A percentile compares a stretch with the other conserved stretches of the same genome.
Conservation (phyloP, 371 early-diverging fungal genomes). For the Rhizopus sp. region DNA sequence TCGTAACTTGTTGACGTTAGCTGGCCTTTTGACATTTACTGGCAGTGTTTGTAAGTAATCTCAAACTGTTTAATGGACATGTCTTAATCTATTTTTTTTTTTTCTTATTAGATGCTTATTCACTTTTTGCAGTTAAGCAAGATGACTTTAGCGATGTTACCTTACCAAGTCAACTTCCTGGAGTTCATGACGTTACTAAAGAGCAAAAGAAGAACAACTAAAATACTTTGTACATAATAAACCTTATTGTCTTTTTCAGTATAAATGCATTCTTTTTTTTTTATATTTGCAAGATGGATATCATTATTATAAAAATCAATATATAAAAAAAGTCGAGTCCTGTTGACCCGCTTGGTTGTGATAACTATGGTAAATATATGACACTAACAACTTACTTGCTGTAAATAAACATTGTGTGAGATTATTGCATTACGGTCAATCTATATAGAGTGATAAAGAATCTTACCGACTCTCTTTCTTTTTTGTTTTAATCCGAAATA, state of each 20-base stretch:
- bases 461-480: too few species aligned
- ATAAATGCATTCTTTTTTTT: too few species aligned
- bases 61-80: not conserved
- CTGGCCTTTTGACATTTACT: slow-evolving; percentile 49
- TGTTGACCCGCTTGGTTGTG: too few species aligned
- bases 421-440: too few species aligned
- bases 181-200: slow-evolving; percentile 37
- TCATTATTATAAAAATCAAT: too few species aligned
- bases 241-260: not conserved
- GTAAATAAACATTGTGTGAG: too few species aligned
- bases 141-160: slow-evolving; percentile 65
- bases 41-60: slow-evolving; percentile 56
- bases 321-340: too few species aligned
- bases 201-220: slow-evolving; percentile 19
- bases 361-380: too few species aligned
- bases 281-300: too few species aligned
- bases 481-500: too few species aligned
- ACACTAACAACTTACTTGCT: too few species aligned
- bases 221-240: not conserved
- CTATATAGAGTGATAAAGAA: too few species aligned
- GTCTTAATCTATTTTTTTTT: not conserved
- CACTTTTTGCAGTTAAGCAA: slow-evolving; percentile 59
- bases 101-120: slow-evolving; percentile 43
- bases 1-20: slow-evolving; percentile 50
- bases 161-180: slow-evolving; percentile 39